Percentiles rank a stretch among this genome's conserved stretches.
Evolutionary conservation across 1,139 yeast genomes (phyloP).

Genomic region (Zygosaccharomyces pseudobailii): DNA sequence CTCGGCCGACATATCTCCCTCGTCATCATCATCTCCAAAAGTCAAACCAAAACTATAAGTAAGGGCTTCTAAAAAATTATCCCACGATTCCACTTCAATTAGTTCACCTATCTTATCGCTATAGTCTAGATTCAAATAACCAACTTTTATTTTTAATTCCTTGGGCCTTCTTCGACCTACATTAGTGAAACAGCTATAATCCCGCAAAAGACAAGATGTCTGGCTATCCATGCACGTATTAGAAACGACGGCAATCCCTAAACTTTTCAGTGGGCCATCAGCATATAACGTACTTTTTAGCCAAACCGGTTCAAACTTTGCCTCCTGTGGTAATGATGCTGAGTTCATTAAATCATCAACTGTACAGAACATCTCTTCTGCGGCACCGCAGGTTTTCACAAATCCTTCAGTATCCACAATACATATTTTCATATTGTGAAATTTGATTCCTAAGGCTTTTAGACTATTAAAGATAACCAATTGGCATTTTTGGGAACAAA

Average conservation of each 20-base stretch:
- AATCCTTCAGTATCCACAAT: conserved; percentile 17
- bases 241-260: conserved; percentile 29
- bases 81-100: conserved; percentile 31
- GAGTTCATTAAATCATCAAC: conserved; percentile 1
- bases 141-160: conserved; percentile 32
- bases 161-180: conserved; percentile 23
- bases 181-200: conserved; percentile 20
- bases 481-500: conserved; percentile 12
- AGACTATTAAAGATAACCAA: conserved; percentile 22
- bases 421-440: conserved; percentile 17
- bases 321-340: not conserved
- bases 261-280: conserved; percentile 1
- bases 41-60: conserved; percentile 29
- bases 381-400: conserved; percentile 11
- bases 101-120: conserved; percentile 28
- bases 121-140: conserved; percentile 32
- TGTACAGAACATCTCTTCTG: conserved; percentile 3
- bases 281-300: conserved; percentile 15
- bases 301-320: conserved; percentile 17
- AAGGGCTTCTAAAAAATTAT: conserved; percentile 27
- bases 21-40: conserved; percentile 31
- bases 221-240: conserved; percentile 25
- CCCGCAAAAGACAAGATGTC: conserved; percentile 23
- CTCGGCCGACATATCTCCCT: conserved; percentile 10
- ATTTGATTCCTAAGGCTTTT: conserved; percentile 24